phyloP scores from a whole-genome alignment of 1,139 yeast species.

The Oligophagozyma castellii region DNA sequence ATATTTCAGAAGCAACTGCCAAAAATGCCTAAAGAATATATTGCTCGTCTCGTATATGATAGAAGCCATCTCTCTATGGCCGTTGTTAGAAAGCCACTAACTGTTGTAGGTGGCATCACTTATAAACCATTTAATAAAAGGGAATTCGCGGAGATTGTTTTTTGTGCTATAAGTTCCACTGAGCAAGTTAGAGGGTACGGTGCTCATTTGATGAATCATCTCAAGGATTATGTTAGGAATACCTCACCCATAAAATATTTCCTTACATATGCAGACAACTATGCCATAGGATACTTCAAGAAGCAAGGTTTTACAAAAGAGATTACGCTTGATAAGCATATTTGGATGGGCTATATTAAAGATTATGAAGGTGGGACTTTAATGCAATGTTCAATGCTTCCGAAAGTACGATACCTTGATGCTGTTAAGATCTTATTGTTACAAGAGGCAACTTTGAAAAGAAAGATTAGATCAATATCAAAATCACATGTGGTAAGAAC shows the following conservation, averaged over 20 bases:
- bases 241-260: constrained; percentile 81
- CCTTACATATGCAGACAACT: constrained; percentile 93
- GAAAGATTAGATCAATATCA: constrained; percentile 69
- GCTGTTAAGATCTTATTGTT: constrained; percentile 71
- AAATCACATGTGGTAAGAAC: constrained; percentile 69
- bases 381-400: constrained; percentile 95
- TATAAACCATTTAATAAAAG: constrained; percentile 85
- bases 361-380: constrained; percentile 98
- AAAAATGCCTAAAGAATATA: constrained; percentile 96
- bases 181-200: constrained; percentile 98
- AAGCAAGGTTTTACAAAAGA: constrained; percentile 98
- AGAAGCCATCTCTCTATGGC: constrained; percentile 92
- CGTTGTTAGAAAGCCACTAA: constrained; percentile 79
- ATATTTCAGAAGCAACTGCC: constrained; percentile 96
- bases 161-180: constrained; percentile 93
- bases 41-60: constrained; percentile 87
- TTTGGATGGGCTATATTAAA: constrained; percentile 98
- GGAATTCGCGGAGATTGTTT: constrained; percentile 93
- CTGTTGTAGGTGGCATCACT: constrained; percentile 97
- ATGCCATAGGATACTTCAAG: constrained; percentile 96
- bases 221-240: constrained; percentile 86
- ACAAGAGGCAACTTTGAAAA: constrained; percentile 83
- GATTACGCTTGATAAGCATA: constrained; percentile 65
- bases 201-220: constrained; percentile 95
- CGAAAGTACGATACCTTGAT: constrained; percentile 75